Base-by-base conservation (phyloP, 768 basidiomycete species). In the Lyophyllum shimeji region DNA sequence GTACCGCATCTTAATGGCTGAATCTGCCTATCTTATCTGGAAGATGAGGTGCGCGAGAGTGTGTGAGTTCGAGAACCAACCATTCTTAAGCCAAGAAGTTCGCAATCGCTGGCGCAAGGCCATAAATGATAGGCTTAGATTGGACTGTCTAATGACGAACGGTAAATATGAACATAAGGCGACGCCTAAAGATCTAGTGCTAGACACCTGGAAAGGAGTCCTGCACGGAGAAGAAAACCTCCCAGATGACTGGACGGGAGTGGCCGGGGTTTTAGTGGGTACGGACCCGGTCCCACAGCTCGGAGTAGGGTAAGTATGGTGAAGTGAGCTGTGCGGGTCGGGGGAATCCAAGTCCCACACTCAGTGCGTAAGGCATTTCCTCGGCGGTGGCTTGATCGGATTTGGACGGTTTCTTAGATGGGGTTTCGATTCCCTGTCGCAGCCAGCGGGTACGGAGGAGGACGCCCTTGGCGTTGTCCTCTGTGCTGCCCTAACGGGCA, bases 281-380 rank as follows among this genome's bases (percentile, higher is more conserved):
- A 49, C 34, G 33, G 18, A 20, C 18, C 47, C 8, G 18, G n/a
- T 2, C 17, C 12, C 25, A 46, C 18, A 29, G 27, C 46, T 23
- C 6, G 45, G 45, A 17, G 29, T 12, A 46, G 24, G 46, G 15
- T 29, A 27, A 46, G 44, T 23, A 37, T 11, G 34, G 23, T 44
- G 43, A 24, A 13, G 15, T 37, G 34, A 37, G 34, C 34, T 37
- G 34, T 45, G 44, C 24, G 44, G 44, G 25, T 45, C 11, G 27
- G 50, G 21, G 17, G 37, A 13, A 39, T 46, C 34, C 17, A 33
- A 33, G 33, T 37, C 52, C 52, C 52, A 53, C 52, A 53, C 52
- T 53, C 29, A 46, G 52, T 53, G 52, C 45, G 44, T 53, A 46
- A 43, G 9, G 45, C 52, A 53, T 46, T 53, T 53, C 52, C 52